Evolutionary conservation across 2,329 filamentous ascomycete genomes (phyloP).

Genomic region (Capronia epimyces): DNA sequence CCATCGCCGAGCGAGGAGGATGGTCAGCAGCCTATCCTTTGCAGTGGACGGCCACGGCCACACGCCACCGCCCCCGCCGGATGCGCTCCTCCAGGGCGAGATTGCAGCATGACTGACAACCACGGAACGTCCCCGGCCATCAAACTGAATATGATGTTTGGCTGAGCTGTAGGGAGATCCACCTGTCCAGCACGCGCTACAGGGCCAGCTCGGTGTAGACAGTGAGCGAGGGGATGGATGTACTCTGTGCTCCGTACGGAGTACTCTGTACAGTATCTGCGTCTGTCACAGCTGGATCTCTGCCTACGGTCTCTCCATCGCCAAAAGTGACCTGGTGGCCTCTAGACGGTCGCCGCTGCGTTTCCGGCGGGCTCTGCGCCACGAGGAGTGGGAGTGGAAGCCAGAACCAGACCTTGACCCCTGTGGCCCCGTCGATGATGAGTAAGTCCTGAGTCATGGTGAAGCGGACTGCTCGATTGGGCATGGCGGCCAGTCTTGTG

Average conservation of each 20-base stretch:
- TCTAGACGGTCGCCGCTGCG: too few relatives aligned
- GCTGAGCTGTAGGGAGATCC: conserved; percentile 7
- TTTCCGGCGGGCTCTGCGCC: too few relatives aligned
- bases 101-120: background rate
- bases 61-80: too few relatives aligned
- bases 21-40: conserved; percentile 1
- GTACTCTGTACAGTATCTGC: too few relatives aligned
- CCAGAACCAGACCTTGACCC: conserved; percentile 14
- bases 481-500: conserved; percentile 23
- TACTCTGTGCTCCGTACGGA: too few relatives aligned
- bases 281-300: too few relatives aligned
- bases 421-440: conserved; percentile 22
- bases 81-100: background rate
- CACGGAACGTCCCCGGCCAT: background rate
- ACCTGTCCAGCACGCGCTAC: conserved; percentile 18
- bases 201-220: background rate
- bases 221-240: background rate
- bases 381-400: background rate
- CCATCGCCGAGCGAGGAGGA: conserved; percentile 6
- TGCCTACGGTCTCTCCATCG: too few relatives aligned
- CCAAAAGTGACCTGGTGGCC: too few relatives aligned
- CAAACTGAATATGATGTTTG: background rate
- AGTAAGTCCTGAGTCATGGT: conserved; percentile 26
- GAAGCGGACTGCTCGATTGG: conserved; percentile 15
- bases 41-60: too few relatives aligned